Percentiles rank a stretch among this genome's conserved stretches.
These are phyloP conservation scores for Rosa persica DNA, from an alignment of 306 rosid genomes.

Conservation along the genomic window DNA sequence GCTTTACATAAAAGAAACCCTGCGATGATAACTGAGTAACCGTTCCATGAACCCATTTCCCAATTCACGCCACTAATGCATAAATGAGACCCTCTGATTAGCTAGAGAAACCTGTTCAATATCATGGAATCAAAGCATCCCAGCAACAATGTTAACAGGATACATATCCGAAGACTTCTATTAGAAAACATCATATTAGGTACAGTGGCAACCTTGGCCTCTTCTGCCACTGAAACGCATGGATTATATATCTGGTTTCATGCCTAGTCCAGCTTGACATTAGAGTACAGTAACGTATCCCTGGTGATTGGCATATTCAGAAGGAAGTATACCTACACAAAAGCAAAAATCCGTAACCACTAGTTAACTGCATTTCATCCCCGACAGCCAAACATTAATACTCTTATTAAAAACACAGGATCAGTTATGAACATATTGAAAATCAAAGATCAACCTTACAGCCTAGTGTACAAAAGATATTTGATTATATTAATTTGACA, in stretches of 20 bases:
- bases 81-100: conserved; percentile 26
- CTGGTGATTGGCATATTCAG: conserved; percentile 72
- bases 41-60: conserved; percentile 26
- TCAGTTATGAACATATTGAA: background rate
- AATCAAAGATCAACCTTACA: background rate
- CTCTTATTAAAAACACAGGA: background rate
- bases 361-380: background rate
- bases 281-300: conserved; percentile 89
- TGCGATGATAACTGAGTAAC: background rate
- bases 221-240: conserved; percentile 28
- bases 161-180: conserved; percentile 31
- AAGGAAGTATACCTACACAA: conserved; percentile 61
- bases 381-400: background rate
- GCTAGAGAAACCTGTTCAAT: conserved; percentile 44
- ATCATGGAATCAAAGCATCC: conserved; percentile 25
- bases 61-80: conserved; percentile 25
- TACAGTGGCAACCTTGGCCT: conserved; percentile 31
- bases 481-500: background rate
- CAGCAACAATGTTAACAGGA: conserved; percentile 31
- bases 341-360: background rate
- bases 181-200: conserved; percentile 29
- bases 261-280: conserved; percentile 79
- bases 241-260: conserved; percentile 15
- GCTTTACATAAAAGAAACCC: conserved; percentile 31
- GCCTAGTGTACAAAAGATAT: background rate